A percentile compares a stretch with the other conserved stretches of the same genome.
Evolutionary conservation across 2,329 filamentous ascomycete species (phyloP).

Genomic region (Colletotrichum caudatum): DNA sequence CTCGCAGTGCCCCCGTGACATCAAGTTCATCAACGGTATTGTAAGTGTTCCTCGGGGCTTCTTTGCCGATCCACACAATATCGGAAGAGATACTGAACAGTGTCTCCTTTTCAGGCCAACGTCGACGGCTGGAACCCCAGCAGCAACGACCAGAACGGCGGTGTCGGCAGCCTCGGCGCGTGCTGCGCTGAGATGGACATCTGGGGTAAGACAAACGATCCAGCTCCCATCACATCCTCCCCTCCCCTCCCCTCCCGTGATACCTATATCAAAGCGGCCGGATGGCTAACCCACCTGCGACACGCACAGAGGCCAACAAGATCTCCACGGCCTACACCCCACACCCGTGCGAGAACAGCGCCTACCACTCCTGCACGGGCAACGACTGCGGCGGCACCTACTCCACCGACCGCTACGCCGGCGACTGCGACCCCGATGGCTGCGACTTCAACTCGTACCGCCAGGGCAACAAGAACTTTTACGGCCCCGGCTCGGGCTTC

Average conservation of each 20-base stretch:
- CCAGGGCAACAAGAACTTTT: conserved; percentile 73
- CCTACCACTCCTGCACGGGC: conserved; percentile 63
- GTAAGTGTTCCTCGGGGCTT: conserved; percentile 46
- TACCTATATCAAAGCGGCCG: conserved; percentile 29
- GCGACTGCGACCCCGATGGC: conserved; percentile 75
- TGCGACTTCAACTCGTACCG: conserved; percentile 80
- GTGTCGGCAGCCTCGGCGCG: conserved; percentile 63
- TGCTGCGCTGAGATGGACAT: conserved; percentile 75
- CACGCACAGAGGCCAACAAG: conserved; percentile 71
- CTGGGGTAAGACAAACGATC: conserved; percentile 50
- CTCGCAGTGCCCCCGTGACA: conserved; percentile 64
- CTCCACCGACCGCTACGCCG: conserved; percentile 66
- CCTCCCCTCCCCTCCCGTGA: no score
- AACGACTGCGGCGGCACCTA: conserved; percentile 67
- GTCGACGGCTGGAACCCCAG: conserved; percentile 65
- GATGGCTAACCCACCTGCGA: conserved; percentile 14
- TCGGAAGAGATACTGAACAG: not conserved
- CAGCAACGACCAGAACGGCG: conserved; percentile 65
- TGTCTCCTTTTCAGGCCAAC: conserved; percentile 55
- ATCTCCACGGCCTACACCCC: conserved; percentile 74
- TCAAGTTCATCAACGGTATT: conserved; percentile 69
- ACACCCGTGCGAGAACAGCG: conserved; percentile 69
- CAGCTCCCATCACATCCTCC: not conserved
- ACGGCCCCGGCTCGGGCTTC: conserved; percentile 64
- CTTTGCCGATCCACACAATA: not conserved